A percentile compares a stretch with the other conserved stretches of the same genome.
These are phyloP conservation scores for Emergomyces orientalis DNA, from an alignment of 2,329 filamentous ascomycete species.

Conservation along the genomic window DNA sequence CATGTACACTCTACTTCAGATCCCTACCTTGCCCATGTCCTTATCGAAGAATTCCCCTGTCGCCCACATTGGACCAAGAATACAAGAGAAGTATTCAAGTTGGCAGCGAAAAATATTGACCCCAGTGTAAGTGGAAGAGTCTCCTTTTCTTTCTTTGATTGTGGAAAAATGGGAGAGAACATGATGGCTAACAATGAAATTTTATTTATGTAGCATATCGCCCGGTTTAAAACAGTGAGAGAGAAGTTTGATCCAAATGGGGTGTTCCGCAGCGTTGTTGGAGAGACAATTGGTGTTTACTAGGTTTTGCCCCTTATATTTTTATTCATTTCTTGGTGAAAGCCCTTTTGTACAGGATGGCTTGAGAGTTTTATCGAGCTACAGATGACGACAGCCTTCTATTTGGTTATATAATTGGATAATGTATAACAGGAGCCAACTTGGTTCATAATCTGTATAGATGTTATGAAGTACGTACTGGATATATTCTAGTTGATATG, in stretches of 20 bases:
- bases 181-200: background rate
- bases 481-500: background rate
- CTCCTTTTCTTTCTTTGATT: background rate
- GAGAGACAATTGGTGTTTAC: conserved; percentile 40
- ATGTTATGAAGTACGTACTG: background rate
- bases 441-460: background rate
- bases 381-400: background rate
- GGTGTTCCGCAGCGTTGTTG: conserved; percentile 41
- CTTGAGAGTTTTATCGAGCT: background rate
- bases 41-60: conserved; percentile 44
- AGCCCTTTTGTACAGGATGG: background rate
- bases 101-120: conserved; percentile 41
- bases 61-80: conserved; percentile 49
- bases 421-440: background rate
- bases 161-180: too few relatives aligned
- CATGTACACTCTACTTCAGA: conserved; percentile 17
- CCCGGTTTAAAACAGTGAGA: conserved; percentile 41
- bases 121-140: conserved; percentile 22
- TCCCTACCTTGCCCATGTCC: conserved; percentile 37
- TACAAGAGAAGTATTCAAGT: conserved; percentile 40
- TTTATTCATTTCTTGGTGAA: background rate
- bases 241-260: conserved; percentile 43
- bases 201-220: conserved; percentile 25
- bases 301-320: background rate
- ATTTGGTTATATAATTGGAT: background rate